Percentiles rank a stretch among this genome's conserved stretches.
These are phyloP conservation scores for Albophoma yamanashiensis DNA, from an alignment of 2,329 filamentous ascomycete genomes.

Conservation along the genomic window DNA sequence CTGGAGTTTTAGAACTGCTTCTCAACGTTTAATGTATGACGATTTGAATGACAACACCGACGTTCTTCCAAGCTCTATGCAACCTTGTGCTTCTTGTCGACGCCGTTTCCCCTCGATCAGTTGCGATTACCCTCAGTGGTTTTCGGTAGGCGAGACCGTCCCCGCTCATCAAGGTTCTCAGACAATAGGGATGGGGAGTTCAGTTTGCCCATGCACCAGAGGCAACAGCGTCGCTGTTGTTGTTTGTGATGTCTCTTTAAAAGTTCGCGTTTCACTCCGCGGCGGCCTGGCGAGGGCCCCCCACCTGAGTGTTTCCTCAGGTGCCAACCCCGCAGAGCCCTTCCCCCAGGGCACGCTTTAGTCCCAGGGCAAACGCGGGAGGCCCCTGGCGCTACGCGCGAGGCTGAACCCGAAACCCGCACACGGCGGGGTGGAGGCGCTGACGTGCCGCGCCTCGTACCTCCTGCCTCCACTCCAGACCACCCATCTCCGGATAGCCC, in stretches of 20 bases:
- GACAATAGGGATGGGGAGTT: no score
- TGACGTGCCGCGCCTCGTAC: neutral
- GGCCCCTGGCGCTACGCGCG: neutral
- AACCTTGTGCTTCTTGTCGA: neutral
- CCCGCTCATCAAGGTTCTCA: neutral
- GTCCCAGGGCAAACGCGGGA: neutral
- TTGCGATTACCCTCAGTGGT: neutral
- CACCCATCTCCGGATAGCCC: neutral
- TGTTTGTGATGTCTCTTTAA: neutral
- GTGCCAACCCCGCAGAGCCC: neutral
- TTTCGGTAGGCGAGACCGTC: neutral
- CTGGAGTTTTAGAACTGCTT: neutral
- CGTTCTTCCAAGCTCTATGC: neutral
- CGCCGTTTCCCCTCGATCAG: neutral
- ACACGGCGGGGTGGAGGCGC: neutral
- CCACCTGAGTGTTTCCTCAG: no score
- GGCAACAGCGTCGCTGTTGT: neutral
- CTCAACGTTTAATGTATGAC: neutral
- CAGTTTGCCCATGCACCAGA: neutral
- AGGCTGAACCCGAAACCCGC: neutral
- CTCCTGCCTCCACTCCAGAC: neutral
- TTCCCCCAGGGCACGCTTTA: neutral
- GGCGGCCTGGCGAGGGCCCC: no score
- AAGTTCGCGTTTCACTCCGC: no score
- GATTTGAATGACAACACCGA: neutral